A percentile compares a stretch with the other conserved stretches of the same genome.
These are phyloP conservation scores for Dioscorea cayenensis DNA, from an alignment of 116 monocot species.

Conservation along the genomic window DNA sequence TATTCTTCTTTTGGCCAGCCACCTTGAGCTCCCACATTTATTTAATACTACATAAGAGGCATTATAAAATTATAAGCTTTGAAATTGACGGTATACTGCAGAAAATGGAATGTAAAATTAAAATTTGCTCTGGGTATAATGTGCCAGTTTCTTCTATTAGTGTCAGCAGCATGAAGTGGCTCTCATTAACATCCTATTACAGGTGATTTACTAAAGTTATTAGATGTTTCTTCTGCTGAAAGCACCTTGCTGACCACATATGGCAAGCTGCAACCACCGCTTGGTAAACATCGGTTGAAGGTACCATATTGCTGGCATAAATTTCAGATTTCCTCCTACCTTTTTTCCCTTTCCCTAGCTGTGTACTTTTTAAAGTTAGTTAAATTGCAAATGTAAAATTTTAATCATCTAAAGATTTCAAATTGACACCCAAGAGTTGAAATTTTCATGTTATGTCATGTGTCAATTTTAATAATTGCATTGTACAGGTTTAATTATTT, in stretches of 20 bases:
- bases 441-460: too few relatives aligned
- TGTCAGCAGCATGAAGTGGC: not conserved
- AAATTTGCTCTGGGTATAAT: too few relatives aligned
- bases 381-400: not conserved
- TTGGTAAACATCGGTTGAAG: conserved; percentile 95
- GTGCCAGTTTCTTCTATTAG: too few relatives aligned
- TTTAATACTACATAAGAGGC: not conserved
- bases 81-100: too few relatives aligned
- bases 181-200: conserved; percentile 7
- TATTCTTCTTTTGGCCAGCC: not conserved
- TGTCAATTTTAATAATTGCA: too few relatives aligned
- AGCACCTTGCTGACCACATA: conserved; percentile 77
- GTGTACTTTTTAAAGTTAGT: not conserved
- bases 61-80: too few relatives aligned
- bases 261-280: conserved; percentile 76
- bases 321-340: not conserved
- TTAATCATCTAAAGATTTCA: not conserved
- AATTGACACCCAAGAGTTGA: too few relatives aligned
- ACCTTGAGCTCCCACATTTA: not conserved
- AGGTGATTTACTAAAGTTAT: conserved; percentile 81
- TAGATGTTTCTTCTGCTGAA: conserved; percentile 64
- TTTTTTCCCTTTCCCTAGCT: not conserved
- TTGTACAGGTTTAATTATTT: too few relatives aligned
- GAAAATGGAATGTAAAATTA: too few relatives aligned
- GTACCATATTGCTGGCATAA: conserved; percentile 21